A percentile compares a stretch with the other conserved stretches of the same genome.
Conservation (phyloP, 2,329 filamentous ascomycete species). For the Passalora sequoiae region DNA sequence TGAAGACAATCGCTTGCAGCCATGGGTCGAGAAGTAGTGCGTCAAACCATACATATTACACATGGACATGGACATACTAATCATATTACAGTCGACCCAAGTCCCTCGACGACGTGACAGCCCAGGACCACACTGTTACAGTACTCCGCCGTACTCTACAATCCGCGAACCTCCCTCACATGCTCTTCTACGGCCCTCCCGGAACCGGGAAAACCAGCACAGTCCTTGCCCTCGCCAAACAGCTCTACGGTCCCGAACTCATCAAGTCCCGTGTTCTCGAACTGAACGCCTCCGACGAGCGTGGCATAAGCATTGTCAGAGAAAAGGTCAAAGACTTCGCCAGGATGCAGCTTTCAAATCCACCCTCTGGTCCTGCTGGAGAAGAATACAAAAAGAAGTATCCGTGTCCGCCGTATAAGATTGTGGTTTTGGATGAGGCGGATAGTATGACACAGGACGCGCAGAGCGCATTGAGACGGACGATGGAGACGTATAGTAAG, state of each 20-base stretch:
- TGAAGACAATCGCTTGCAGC: conserved; percentile 67
- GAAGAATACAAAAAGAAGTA: conserved; percentile 59
- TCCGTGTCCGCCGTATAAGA: conserved; percentile 96
- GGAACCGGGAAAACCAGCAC: conserved; percentile 98
- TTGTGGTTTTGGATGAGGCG: conserved; percentile 96
- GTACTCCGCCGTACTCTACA: conserved; percentile 89
- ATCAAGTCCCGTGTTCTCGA: conserved; percentile 94
- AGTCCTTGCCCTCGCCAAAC: conserved; percentile 92
- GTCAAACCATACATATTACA: too few species aligned
- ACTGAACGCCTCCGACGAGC: conserved; percentile 97
- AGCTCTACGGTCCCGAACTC: conserved; percentile 92
- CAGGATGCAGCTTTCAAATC: conserved; percentile 84
- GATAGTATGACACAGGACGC: conserved; percentile 99
- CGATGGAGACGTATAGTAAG: conserved; percentile 96
- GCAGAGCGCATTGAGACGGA: conserved; percentile 83
- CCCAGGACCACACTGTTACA: conserved; percentile 93
- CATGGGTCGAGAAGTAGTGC: conserved; percentile 66
- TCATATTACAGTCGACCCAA: conserved; percentile 71
- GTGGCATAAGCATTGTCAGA: conserved; percentile 92
- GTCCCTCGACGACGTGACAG: conserved; percentile 87
- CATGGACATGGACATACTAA: conserved; percentile 11
- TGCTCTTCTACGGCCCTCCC: conserved; percentile 98
- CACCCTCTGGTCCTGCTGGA: conserved; percentile 60
- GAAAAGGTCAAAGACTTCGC: conserved; percentile 99
- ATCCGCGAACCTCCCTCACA: conserved; percentile 95